phyloP scores from a whole-genome alignment of 2,329 filamentous ascomycete genomes.

The Penicillium sp. region DNA sequence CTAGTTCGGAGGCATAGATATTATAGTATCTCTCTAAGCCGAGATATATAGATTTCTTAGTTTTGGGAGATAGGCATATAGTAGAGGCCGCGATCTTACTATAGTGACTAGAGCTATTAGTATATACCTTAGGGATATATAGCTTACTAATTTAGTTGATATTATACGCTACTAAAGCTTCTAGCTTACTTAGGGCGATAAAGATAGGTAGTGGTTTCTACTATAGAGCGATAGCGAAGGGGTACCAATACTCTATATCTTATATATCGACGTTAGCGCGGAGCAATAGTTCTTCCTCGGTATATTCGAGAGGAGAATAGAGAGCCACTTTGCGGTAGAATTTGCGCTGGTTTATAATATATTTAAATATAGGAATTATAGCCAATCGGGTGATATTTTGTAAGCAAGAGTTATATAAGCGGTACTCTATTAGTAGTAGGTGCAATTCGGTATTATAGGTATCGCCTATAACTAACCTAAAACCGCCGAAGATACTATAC shows the following conservation, averaged over 20 bases:
- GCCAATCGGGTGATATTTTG: too few relatives aligned
- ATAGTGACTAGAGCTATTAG: not conserved
- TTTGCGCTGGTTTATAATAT: too few relatives aligned
- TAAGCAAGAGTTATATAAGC: conserved; percentile 3
- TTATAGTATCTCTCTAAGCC: not conserved
- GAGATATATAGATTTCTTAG: conserved; percentile 2
- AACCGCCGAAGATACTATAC: not conserved
- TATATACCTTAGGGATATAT: not conserved
- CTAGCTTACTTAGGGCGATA: not conserved
- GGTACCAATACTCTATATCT: conserved; percentile 2
- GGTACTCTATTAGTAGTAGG: conserved; percentile 4
- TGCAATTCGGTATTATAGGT: conserved; percentile 3
- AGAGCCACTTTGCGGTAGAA: too few relatives aligned
- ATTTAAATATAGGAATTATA: not conserved
- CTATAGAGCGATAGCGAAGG: too few relatives aligned
- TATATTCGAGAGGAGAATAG: not conserved
- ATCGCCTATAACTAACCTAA: conserved; percentile 5
- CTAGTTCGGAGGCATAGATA: conserved; percentile 8
- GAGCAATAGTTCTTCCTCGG: too few relatives aligned
- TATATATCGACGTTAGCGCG: too few relatives aligned
- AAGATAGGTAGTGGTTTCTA: not conserved
- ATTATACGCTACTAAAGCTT: conserved; percentile 10
- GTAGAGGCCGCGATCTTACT: not conserved
- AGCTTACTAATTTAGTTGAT: conserved; percentile 1
- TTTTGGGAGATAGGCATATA: not conserved